Base-by-base conservation (phyloP, 208 protist species). In the Strigomonas galati region DNA sequence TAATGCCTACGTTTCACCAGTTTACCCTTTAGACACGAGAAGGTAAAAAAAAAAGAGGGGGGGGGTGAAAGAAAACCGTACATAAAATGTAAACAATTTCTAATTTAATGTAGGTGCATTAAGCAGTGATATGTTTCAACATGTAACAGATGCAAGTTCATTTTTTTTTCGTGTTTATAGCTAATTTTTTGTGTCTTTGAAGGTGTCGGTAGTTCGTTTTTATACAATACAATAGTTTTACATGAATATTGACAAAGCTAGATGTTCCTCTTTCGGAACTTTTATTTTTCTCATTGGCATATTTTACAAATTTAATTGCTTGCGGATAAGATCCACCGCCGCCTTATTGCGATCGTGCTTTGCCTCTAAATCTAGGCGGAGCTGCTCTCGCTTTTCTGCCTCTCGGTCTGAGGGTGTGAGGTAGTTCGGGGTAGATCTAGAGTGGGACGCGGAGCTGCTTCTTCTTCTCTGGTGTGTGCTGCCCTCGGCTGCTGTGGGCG, bases 311-410 rank as follows among this genome's bases (percentile, higher is more conserved):
- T 71, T 60, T 31, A 91, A 58, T 28, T 90, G 75, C 27, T 69
- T 58, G 9, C 85, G 80, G 21, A 94, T 87, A 23, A 10, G 51
- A 2, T 81, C 79, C 0, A 92, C 81, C 0, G 78, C 63, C 1
- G 67, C 73, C 55, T 82, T 67, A 46, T 89, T 82, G 49, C 61
- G 72, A 46, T 69, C 46, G 31, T 94, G 89, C 35, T 67, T 62
- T 0, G 79, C 75, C 63, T 92, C 83, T 14, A 94, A 60, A 35
- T 94, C 85, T 9, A 58, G 49, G 12, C 71, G 31, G 9, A 14
- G 44, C 44, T 51, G 44, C 44, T 51, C 17, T 51, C 17, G 17
- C 10, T 21, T 2, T n/a, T 40, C 35, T 10, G 35, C 35, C 35
- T 40, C 35, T 4, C 35, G 35, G 35, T 40, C 35, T 40, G 10